Percentiles rank a stretch among this genome's conserved stretches.
Conservation (phyloP, 345 rosid species). For the Acer saccharum region DNA sequence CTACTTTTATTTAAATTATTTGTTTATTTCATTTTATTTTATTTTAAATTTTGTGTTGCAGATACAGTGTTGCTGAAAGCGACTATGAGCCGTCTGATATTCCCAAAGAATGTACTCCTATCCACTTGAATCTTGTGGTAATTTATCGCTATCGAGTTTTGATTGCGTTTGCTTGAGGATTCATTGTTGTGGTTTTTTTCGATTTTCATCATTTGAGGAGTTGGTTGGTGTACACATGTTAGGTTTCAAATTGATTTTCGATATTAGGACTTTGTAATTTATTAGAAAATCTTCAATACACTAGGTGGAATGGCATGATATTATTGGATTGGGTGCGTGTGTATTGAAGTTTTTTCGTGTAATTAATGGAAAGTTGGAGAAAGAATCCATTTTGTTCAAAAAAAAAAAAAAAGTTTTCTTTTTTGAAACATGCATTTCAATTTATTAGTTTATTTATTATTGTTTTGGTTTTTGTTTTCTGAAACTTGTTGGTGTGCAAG, state of each 20-base stretch:
- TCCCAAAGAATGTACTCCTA: conserved; percentile 69
- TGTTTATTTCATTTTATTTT: not conserved
- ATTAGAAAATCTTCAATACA: too few relatives aligned
- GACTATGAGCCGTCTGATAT: conserved; percentile 42
- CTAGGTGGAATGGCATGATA: not conserved
- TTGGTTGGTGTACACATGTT: too few relatives aligned
- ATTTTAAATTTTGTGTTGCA: conserved; percentile 31
- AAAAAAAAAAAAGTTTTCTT: too few relatives aligned
- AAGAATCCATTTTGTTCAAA: not conserved
- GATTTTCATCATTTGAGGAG: not conserved
- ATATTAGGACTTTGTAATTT: too few relatives aligned
- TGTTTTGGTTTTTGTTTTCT: not conserved
- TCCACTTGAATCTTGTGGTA: conserved; percentile 98
- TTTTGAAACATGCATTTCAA: not conserved
- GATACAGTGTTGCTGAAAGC: conserved; percentile 57
- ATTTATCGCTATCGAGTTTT: conserved; percentile 5
- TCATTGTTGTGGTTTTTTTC: not conserved
- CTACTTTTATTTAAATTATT: not conserved
- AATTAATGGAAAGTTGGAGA: not conserved
- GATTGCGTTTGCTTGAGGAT: not conserved
- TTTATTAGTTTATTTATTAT: too few relatives aligned
- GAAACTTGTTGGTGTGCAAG: not conserved
- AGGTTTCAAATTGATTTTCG: too few relatives aligned
- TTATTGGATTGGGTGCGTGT: not conserved
- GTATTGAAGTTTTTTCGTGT: not conserved